Base-by-base conservation (phyloP, 345 rosid genomes). In the Bruguiera gymnorhiza region DNA sequence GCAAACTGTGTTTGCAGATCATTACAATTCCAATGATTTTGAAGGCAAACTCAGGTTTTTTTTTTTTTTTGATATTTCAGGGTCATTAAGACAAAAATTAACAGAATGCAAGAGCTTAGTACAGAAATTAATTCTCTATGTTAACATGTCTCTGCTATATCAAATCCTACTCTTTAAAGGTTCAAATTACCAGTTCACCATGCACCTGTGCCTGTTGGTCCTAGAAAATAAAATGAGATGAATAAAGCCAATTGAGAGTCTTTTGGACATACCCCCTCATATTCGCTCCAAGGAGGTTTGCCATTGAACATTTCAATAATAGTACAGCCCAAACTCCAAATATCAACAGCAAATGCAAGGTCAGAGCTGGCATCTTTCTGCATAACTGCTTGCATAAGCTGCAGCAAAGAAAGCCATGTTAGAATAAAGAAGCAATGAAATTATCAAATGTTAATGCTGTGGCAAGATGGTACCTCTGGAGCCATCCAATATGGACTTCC, bases 401-500 rank as follows among this genome's bases (percentile, higher is more conserved):
- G 84, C 75, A 78, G 48, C 56, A 36, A 74, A 63, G 60, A 23
- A 27, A 20, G 71, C 48, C 3, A 26, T 32, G 21, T 83, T 71
- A 83, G 75, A 37, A 61, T 24, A 31, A 4, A 18, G 58, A 77
- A 70, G 65, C 54, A 29, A 34, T 20, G 54, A 29, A 60, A 60
- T 21, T 36, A 59, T 48, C 20, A 52, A 6, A 0, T 62, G 76
- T 56, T 60, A 4, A 62, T 66, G 23, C 30, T 37, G 29, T 52
- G 46, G 57, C 48, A 60, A 53, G 39, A 62, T 54, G 67, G 62
- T 84, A 95, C 99, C 97, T 95, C 99, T 65, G 99, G 99, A 75
- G 97, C 97, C 99, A 92, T 95, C 99, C 99, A 95, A 70, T 95
- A 85, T 18, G 99, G 99, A 67, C 97, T 95, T 80, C 99, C 97